Conservation (phyloP, 2,329 filamentous ascomycete species). For the Colletotrichum paranaense region DNA sequence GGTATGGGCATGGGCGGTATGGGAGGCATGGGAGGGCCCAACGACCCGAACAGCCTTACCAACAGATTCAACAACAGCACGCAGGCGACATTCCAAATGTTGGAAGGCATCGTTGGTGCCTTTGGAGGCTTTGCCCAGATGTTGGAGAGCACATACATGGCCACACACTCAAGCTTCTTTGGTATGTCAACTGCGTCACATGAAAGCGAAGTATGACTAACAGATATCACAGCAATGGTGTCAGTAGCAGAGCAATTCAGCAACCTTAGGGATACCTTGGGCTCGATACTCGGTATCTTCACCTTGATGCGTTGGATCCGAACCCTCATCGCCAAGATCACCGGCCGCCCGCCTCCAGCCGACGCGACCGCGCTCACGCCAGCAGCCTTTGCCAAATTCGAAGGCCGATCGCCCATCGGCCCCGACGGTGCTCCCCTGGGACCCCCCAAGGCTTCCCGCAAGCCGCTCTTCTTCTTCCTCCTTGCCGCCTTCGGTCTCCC, state of each 20-base stretch:
- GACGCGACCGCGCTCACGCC: slow-evolving; percentile 90
- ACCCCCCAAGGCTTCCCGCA: slow-evolving; percentile 83
- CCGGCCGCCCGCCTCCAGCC: slow-evolving; percentile 88
- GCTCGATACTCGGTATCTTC: slow-evolving; percentile 94
- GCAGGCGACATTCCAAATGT: slow-evolving; percentile 96
- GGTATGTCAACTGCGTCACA: slow-evolving; percentile 67
- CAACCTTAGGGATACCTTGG: slow-evolving; percentile 91
- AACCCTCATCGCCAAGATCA: slow-evolving; percentile 90
- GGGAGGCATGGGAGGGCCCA: slow-evolving; percentile 69
- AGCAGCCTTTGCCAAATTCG: slow-evolving; percentile 89
- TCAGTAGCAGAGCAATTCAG: slow-evolving; percentile 98
- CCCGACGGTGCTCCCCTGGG: slow-evolving; percentile 72
- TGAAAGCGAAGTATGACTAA: slow-evolving; percentile 6
- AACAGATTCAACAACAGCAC: slow-evolving; percentile 95
- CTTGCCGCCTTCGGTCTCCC: slow-evolving; percentile 94
- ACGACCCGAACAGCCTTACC: slow-evolving; percentile 94
- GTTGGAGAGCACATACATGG: slow-evolving; percentile 99
- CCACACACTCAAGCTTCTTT: slow-evolving; percentile 98
- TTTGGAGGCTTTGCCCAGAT: slow-evolving; percentile 99
- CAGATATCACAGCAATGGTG: slow-evolving; percentile 80
- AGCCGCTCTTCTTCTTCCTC: slow-evolving; percentile 96
- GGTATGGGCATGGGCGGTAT: slow-evolving; percentile 51
- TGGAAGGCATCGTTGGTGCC: slow-evolving; percentile 94
- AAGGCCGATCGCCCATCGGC: slow-evolving; percentile 70
- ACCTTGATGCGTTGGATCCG: slow-evolving; percentile 95